phyloP scores from a whole-genome alignment of 2,329 filamentous ascomycete genomes.

The Fusarium pseudoanthophilum region DNA sequence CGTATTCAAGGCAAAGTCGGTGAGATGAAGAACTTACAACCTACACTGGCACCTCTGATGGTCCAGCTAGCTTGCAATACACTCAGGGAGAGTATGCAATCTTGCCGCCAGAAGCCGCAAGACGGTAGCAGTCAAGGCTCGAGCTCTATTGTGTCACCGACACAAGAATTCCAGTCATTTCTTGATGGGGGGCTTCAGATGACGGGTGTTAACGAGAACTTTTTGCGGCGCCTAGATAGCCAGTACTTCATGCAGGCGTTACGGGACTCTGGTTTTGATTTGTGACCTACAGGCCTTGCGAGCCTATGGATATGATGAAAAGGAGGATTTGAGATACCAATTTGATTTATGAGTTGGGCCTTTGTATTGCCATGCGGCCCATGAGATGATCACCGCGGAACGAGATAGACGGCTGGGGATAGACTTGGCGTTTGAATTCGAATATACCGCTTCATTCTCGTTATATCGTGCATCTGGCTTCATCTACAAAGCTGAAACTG shows the following conservation, averaged over 20 bases:
- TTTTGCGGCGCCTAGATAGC: not conserved
- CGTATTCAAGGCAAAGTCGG: not conserved
- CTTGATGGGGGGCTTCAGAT: not conserved
- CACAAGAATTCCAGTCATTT: not conserved
- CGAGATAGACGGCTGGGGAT: not conserved
- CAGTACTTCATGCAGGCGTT: conserved; percentile 2
- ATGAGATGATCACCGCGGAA: not conserved
- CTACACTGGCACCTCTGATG: not conserved
- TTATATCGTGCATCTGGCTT: too few relatives aligned
- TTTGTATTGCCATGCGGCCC: not conserved
- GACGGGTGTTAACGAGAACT: not conserved
- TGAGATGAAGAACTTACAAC: not conserved
- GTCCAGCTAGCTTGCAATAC: not conserved
- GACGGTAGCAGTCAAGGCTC: not conserved
- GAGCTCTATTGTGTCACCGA: not conserved
- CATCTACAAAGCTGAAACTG: too few relatives aligned
- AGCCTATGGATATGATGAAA: not conserved
- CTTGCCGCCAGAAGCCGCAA: not conserved
- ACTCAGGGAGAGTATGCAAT: conserved; percentile 6
- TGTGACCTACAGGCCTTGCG: not conserved
- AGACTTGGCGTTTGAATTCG: not conserved
- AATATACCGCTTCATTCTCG: not conserved
- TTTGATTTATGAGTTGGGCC: not conserved
- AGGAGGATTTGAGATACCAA: conserved; percentile 12
- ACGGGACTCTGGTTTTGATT: not conserved